Conservation (phyloP, 129 eudicot genomes). For the Gnaphalium uliginosum region DNA sequence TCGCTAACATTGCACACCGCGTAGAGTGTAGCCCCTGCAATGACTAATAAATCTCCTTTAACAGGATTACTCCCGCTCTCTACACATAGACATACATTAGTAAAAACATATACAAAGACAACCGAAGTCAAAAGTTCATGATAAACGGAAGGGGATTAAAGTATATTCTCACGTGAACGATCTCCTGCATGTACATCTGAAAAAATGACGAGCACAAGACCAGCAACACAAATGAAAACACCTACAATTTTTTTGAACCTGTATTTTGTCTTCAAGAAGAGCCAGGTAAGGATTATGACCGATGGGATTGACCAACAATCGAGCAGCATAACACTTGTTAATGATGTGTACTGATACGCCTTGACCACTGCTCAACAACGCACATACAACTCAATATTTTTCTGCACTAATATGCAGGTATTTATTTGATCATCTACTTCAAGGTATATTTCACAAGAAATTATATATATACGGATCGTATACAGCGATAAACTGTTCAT, state of each 20-base stretch:
- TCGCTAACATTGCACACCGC: constrained; percentile 84
- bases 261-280: constrained; percentile 84
- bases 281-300: constrained; percentile 79
- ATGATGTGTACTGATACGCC: constrained; percentile 92
- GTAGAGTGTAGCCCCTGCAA: constrained; percentile 90
- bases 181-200: constrained; percentile 90
- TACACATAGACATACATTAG: constrained; percentile 25
- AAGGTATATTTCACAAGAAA: neutral
- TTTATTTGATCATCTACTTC: neutral
- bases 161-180: constrained; percentile 59
- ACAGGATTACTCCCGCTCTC: constrained; percentile 70
- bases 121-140: neutral
- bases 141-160: constrained; percentile 9
- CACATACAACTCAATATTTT: neutral
- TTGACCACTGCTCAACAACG: constrained; percentile 68
- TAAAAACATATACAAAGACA: neutral
- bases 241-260: constrained; percentile 58
- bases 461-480: neutral
- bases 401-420: neutral
- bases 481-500: neutral
- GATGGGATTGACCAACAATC: constrained; percentile 97
- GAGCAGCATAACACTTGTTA: constrained; percentile 91
- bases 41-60: constrained; percentile 72
- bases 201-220: constrained; percentile 71
- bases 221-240: constrained; percentile 74